Evolutionary conservation across 306 rosid genomes (phyloP).

Genomic region (Cicer pinnatifidum): DNA sequence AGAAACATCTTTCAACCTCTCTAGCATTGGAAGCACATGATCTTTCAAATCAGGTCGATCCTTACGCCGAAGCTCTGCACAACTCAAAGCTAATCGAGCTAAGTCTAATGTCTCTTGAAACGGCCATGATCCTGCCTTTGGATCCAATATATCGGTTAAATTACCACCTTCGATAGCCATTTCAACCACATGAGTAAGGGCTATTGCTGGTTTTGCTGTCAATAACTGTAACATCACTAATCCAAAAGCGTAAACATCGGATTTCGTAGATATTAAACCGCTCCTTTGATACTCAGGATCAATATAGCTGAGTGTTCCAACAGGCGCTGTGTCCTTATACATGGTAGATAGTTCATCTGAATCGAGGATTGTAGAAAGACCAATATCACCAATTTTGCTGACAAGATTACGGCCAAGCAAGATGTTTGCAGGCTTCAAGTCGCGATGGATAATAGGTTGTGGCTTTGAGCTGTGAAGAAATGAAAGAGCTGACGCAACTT

Average conservation of each 20-base stretch:
- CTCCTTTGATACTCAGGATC: slow-evolving; percentile 97
- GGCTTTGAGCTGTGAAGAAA: slow-evolving; percentile 93
- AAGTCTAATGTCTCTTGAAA: slow-evolving; percentile 69
- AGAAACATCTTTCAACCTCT: slow-evolving; percentile 69
- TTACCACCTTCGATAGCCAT: slow-evolving; percentile 59
- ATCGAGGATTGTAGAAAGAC: slow-evolving; percentile 73
- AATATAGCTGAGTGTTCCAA: slow-evolving; percentile 86
- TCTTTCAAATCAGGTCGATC: slow-evolving; percentile 85
- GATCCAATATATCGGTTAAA: slow-evolving; percentile 67
- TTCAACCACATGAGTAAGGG: slow-evolving; percentile 76
- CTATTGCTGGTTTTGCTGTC: slow-evolving; percentile 86
- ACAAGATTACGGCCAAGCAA: slow-evolving; percentile 80
- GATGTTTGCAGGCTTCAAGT: slow-evolving; percentile 93
- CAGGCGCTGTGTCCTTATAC: slow-evolving; percentile 68
- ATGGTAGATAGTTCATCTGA: slow-evolving; percentile 63
- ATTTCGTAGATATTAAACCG: slow-evolving; percentile 71
- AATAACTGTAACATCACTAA: slow-evolving; percentile 85
- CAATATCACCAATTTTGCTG: slow-evolving; percentile 94
- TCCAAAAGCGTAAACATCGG: slow-evolving; percentile 96
- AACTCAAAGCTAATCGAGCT: slow-evolving; percentile 75
- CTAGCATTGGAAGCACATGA: slow-evolving; percentile 71
- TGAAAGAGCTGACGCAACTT: slow-evolving; percentile 86
- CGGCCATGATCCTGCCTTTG: slow-evolving; percentile 87
- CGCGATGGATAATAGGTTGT: slow-evolving; percentile 90
- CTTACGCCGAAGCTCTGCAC: slow-evolving; percentile 83